A percentile compares a stretch with the other conserved stretches of the same genome.
These are phyloP conservation scores for Exserohilum rostratum DNA, from an alignment of 2,329 filamentous ascomycete species.

Conservation along the genomic window DNA sequence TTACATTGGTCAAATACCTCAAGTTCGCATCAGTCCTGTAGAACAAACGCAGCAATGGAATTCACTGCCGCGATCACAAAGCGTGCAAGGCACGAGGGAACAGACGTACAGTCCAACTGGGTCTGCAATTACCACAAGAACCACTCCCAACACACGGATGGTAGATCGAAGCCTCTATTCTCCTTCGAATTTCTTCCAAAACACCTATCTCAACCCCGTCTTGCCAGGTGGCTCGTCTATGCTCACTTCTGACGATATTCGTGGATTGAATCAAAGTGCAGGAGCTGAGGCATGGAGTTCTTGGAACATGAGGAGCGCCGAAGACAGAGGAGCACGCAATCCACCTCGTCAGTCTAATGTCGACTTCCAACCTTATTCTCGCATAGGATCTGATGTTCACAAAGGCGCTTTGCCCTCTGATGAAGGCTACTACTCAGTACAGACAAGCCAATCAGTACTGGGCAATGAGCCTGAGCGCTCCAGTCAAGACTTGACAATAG, in stretches of 20 bases:
- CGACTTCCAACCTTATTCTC: constrained; percentile 24
- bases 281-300: constrained; percentile 39
- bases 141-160: constrained; percentile 12
- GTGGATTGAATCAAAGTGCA: constrained; percentile 13
- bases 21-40: constrained; percentile 12
- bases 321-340: constrained; percentile 2
- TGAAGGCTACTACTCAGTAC: constrained; percentile 43
- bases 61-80: constrained; percentile 11
- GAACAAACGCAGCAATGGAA: constrained; percentile 27
- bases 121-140: constrained; percentile 19
- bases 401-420: constrained; percentile 30
- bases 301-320: constrained; percentile 23
- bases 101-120: constrained; percentile 26
- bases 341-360: constrained; percentile 15
- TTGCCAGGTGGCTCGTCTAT: constrained; percentile 16
- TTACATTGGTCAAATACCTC: constrained; percentile 16
- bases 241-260: constrained; percentile 18
- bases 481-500: constrained; percentile 29
- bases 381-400: constrained; percentile 31
- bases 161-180: constrained; percentile 8
- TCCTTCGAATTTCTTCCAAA: constrained; percentile 12
- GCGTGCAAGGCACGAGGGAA: constrained; percentile 14
- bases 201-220: constrained; percentile 12
- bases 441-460: constrained; percentile 35
- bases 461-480: constrained; percentile 34